phyloP scores from a whole-genome alignment of 2,329 filamentous ascomycete species.

The Rutstroemia sp. region DNA sequence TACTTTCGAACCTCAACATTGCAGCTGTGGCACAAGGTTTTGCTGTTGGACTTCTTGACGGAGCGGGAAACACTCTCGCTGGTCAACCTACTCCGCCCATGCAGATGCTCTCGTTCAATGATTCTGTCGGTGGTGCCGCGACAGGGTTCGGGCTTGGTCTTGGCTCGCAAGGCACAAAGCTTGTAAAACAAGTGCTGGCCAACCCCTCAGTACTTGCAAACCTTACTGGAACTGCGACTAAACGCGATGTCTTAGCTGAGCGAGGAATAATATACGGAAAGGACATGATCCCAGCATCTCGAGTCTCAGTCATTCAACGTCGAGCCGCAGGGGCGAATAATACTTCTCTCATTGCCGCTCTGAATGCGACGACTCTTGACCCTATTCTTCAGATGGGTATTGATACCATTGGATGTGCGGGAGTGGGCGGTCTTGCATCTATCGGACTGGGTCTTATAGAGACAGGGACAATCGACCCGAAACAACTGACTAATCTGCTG shows the following conservation, averaged over 20 bases:
- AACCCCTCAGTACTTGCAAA: constrained; percentile 10
- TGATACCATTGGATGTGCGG: constrained; percentile 5
- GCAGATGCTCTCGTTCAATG: constrained; percentile 30
- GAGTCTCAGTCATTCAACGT: not conserved
- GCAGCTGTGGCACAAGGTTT: constrained; percentile 30
- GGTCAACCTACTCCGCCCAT: not conserved
- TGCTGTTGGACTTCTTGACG: constrained; percentile 31
- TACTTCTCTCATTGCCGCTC: not conserved
- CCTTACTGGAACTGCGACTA: not conserved
- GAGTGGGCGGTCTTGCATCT: constrained; percentile 5
- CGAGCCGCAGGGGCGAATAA: not conserved
- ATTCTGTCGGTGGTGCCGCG: constrained; percentile 31
- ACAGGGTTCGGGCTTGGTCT: constrained; percentile 32
- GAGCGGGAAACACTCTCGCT: constrained; percentile 29
- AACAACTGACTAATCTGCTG: not conserved
- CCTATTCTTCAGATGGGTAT: constrained; percentile 9
- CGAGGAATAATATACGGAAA: not conserved
- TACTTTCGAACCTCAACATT: not conserved
- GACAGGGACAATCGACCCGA: not conserved
- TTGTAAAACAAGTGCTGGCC: constrained; percentile 27
- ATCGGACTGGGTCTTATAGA: not conserved
- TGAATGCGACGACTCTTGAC: constrained; percentile 4
- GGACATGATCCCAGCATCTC: not conserved
- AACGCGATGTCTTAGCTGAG: not conserved
- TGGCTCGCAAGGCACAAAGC: constrained; percentile 29